Evolutionary conservation across 2,329 filamentous ascomycete genomes (phyloP).

Genomic region (Fusarium sp.): DNA sequence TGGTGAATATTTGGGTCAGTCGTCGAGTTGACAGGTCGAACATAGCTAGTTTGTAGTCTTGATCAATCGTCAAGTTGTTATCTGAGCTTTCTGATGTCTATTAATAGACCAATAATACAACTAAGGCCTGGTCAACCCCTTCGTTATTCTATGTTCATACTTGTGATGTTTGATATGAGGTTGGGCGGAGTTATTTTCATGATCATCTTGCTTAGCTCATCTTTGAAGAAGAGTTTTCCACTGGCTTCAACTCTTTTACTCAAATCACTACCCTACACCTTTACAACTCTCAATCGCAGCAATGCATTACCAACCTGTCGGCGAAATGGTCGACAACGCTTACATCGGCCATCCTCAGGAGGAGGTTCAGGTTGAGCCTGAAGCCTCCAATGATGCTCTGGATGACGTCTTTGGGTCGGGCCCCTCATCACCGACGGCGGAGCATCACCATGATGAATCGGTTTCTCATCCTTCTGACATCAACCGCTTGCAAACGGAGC

Average conservation of each 20-base stretch:
- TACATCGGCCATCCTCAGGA: constrained; percentile 39
- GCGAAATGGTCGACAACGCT: constrained; percentile 44
- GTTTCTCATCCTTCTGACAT: constrained; percentile 70
- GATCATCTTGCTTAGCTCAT: not conserved
- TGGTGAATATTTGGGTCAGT: not conserved
- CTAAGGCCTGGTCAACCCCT: not conserved
- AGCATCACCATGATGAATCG: constrained; percentile 5
- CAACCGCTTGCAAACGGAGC: constrained; percentile 77
- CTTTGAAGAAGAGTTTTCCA: not conserved
- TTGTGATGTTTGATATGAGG: not conserved
- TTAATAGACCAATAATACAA: not conserved
- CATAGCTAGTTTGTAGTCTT: not conserved
- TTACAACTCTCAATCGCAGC: constrained; percentile 3
- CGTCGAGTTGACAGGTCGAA: not conserved
- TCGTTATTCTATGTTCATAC: not conserved
- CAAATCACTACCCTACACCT: constrained; percentile 17
- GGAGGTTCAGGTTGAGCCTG: constrained; percentile 15
- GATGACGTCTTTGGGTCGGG: constrained; percentile 54
- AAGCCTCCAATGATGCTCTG: constrained; percentile 42
- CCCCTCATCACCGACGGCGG: constrained; percentile 36
- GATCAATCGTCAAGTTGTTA: too few relatives aligned
- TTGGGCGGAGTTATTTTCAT: not conserved
- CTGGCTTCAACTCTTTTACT: not conserved
- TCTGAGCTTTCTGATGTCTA: not conserved
- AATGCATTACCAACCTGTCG: constrained; percentile 53